Percentiles rank a stretch among this genome's conserved stretches.
Conservation (phyloP, 345 rosid genomes). For the Eucalyptus erythrocorys region DNA sequence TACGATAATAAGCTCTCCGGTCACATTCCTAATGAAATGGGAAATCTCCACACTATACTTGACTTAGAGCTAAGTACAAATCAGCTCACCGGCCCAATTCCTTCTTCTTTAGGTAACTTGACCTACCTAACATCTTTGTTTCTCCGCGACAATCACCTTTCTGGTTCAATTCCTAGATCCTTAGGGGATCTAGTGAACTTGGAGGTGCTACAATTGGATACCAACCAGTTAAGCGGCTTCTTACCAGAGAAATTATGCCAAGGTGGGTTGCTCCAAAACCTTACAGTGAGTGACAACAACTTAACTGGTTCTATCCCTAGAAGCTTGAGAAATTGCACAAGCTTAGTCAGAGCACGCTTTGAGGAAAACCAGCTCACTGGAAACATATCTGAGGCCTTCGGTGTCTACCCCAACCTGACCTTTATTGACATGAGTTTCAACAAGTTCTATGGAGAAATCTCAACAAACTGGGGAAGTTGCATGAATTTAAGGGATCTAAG, state of each 20-base stretch:
- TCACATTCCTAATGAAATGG: background rate
- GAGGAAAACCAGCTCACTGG: conserved; percentile 9
- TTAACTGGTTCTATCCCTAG: conserved; percentile 9
- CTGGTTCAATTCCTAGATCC: conserved; percentile 9
- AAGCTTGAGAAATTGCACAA: conserved; percentile 19
- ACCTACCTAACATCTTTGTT: conserved; percentile 1
- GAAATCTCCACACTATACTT: background rate
- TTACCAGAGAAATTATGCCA: background rate
- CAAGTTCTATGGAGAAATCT: conserved; percentile 10
- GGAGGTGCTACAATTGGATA: background rate
- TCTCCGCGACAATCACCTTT: conserved; percentile 15
- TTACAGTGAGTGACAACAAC: background rate
- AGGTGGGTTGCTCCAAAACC: background rate
- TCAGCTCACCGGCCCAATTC: background rate
- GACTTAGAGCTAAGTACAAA: background rate
- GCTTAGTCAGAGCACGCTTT: conserved; percentile 7
- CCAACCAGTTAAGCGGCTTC: background rate
- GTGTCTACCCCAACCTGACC: conserved; percentile 1
- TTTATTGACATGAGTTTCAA: conserved; percentile 19
- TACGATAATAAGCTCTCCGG: background rate
- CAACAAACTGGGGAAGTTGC: conserved; percentile 16
- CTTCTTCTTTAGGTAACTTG: conserved; percentile 18
- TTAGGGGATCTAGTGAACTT: background rate
- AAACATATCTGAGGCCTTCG: conserved; percentile 5
- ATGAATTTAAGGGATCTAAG: background rate